Evolutionary conservation across 371 early-diverging fungal species (phyloP).

Genomic region (Entomophthora muscae): DNA sequence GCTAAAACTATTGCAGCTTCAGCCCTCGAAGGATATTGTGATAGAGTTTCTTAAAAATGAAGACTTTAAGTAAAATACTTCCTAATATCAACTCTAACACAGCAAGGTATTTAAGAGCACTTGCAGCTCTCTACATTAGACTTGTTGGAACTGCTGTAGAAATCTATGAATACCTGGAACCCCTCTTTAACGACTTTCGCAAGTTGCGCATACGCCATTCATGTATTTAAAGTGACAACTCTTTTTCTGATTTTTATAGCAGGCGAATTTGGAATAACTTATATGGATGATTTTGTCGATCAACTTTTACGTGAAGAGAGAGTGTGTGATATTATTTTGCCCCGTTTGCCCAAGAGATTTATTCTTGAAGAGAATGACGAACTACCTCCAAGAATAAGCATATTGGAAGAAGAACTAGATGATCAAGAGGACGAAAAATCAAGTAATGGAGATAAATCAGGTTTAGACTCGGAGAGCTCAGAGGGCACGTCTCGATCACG

Average conservation of each 20-base stretch:
- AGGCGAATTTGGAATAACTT: conserved; percentile 38
- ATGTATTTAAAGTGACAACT: conserved; percentile 19
- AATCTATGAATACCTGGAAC: conserved; percentile 72
- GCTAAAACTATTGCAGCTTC: conserved; percentile 76
- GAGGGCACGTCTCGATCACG: neutral
- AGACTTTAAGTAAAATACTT: conserved; percentile 45
- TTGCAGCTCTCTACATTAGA: conserved; percentile 78
- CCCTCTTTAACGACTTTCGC: conserved; percentile 63
- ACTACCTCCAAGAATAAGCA: conserved; percentile 61
- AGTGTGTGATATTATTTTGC: conserved; percentile 78
- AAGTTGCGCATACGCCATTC: conserved; percentile 50
- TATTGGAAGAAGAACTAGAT: conserved; percentile 56
- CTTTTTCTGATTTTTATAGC: conserved; percentile 6
- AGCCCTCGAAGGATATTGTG: conserved; percentile 75
- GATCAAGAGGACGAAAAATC: conserved; percentile 10
- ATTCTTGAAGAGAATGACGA: conserved; percentile 75
- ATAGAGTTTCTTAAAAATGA: conserved; percentile 38
- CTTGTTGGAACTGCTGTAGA: conserved; percentile 56
- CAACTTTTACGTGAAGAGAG: conserved; percentile 55
- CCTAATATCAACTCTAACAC: neutral
- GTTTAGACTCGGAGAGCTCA: neutral
- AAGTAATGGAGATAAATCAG: neutral
- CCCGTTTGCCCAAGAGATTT: conserved; percentile 56
- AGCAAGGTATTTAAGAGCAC: conserved; percentile 44
- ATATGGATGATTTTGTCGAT: conserved; percentile 88